Evolutionary conservation across 441 rosid genomes (phyloP), one percentile per base, ranked within the genome.

Genomic region (Gossypium schwendimanii): DNA sequence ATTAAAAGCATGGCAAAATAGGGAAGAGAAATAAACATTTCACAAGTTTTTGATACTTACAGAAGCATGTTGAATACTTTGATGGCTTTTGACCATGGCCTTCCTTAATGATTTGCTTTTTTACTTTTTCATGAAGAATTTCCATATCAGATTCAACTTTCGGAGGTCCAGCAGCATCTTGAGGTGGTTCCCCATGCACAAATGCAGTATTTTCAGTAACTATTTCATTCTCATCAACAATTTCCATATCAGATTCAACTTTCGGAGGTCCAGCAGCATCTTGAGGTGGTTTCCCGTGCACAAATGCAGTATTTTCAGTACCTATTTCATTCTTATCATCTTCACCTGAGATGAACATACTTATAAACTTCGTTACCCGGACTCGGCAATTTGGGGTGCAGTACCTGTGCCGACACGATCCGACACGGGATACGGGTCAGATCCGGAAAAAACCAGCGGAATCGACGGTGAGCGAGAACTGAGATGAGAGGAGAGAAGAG

Each of bases 21-120:
- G 28, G 24, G 50, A 52, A 44, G 15, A 47, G 36, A 63, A 63
- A 26, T 47, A 23, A 57, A 24, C 62, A 61, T 5, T 10, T 65
- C 67, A 44, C 31, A 66, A 47, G 15, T 52, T 8, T 36, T 5
- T 45, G 73, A 41, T 36, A 85, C 94, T 85, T 82, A 94, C 97
- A 81, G 78, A 92, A 94, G 85, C 96, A 94, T 11, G 98, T 91
- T 0, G 99, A 81, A 74, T 94, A 92, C 77, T 92, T 92, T 72
- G 98, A 79, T 28, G 99, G 97, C 74, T 88, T 94, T 76, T 86
- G 89, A 72, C 96, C 98, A 69, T 88, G 92, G 44, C 99, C 97
- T 80, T 91, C 98, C 84, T 89, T 91, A 8, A 91, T 86, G 76
- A 89, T 89, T 80, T 92, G 97, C 82, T 92, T 92, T 12, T 84